A percentile compares a stretch with the other conserved stretches of the same genome.
These are phyloP conservation scores for Medicago lupulina DNA, from an alignment of 306 rosid species.

Conservation along the genomic window DNA sequence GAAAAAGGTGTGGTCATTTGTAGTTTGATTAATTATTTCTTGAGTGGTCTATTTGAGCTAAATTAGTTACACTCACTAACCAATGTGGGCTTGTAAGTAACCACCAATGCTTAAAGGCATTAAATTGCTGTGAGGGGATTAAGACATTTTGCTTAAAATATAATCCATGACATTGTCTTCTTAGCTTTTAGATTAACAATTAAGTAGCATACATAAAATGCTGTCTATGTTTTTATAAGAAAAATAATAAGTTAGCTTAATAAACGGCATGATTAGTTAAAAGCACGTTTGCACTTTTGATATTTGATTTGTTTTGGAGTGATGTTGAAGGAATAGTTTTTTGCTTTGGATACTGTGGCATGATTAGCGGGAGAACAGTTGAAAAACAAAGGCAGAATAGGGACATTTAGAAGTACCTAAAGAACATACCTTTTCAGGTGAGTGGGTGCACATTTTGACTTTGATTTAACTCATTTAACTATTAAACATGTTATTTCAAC, in stretches of 20 bases:
- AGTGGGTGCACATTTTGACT: constrained; percentile 33
- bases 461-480: background rate
- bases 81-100: background rate
- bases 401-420: constrained; percentile 19
- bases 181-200: constrained; percentile 23
- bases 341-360: constrained; percentile 39
- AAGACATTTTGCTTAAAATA: constrained; percentile 20
- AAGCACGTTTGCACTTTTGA: constrained; percentile 31
- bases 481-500: too few relatives aligned
- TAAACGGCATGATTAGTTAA: constrained; percentile 35
- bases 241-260: constrained; percentile 21
- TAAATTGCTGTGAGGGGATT: background rate
- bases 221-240: constrained; percentile 20
- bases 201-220: background rate
- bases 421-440: constrained; percentile 32
- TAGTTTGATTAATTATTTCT: background rate
- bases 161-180: constrained; percentile 28
- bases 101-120: background rate
- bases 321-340: constrained; percentile 42
- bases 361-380: constrained; percentile 43
- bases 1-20: background rate
- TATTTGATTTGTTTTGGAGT: constrained; percentile 30
- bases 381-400: constrained; percentile 26
- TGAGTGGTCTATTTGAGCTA: background rate
- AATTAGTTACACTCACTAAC: background rate